A percentile compares a stretch with the other conserved stretches of the same genome.
Evolutionary conservation across 805 yeast species (phyloP).

Genomic region (Candida arabinofermentans): DNA sequence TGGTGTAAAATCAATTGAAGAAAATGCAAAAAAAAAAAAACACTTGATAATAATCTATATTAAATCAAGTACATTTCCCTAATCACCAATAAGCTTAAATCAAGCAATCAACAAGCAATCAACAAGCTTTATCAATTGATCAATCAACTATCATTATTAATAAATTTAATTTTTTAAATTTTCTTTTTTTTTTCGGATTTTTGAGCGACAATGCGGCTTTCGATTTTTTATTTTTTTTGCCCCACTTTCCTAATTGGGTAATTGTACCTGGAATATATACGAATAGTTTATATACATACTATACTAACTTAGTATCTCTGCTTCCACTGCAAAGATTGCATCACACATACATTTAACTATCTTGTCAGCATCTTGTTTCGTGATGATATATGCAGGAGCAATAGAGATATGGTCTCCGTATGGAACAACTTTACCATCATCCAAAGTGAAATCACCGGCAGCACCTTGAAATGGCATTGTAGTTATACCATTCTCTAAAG

Average conservation of each 20-base stretch:
- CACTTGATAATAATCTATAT: too few species aligned
- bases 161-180: not conserved
- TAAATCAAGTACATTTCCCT: too few species aligned
- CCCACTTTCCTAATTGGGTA: not conserved
- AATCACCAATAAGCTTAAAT: too few species aligned
- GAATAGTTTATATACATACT: not conserved
- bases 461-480: constrained; percentile 23
- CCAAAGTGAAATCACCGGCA: constrained; percentile 34
- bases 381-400: constrained; percentile 42
- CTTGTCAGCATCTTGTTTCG: constrained; percentile 27
- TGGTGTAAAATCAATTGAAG: too few species aligned
- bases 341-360: constrained; percentile 13
- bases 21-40: too few species aligned
- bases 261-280: too few species aligned
- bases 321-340: constrained; percentile 1
- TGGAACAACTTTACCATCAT: constrained; percentile 28
- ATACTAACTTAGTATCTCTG: not conserved
- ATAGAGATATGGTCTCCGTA: constrained; percentile 43
- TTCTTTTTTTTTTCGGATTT: not conserved
- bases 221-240: not conserved
- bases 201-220: not conserved
- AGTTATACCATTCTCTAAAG: constrained; percentile 38
- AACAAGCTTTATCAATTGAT: too few species aligned
- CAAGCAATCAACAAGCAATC: too few species aligned
- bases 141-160: not conserved